Evolutionary conservation across 768 basidiomycete species (phyloP).

Genomic region (Tylopilus vinaceipallidus): DNA sequence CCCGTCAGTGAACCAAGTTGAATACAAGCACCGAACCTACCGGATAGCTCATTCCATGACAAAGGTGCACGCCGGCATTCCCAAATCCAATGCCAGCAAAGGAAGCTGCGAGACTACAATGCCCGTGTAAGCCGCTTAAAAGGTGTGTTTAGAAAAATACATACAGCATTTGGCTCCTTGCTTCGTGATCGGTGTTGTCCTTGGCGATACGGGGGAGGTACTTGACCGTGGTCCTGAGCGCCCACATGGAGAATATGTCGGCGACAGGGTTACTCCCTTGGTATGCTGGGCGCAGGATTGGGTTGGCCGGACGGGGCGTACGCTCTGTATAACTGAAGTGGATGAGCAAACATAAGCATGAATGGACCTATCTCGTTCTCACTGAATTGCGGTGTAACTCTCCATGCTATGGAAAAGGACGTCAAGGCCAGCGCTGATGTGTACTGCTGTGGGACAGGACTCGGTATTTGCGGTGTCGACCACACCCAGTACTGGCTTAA

Average conservation of each 20-base stretch:
- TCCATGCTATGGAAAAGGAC: constrained; percentile 96
- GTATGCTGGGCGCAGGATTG: constrained; percentile 87
- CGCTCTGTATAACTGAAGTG: constrained; percentile 79
- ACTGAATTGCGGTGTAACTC: constrained; percentile 93
- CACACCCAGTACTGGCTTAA: constrained; percentile 87
- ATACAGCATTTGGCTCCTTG: constrained; percentile 89
- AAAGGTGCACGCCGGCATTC: constrained; percentile 89
- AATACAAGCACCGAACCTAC: constrained; percentile 40
- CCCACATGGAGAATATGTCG: constrained; percentile 96
- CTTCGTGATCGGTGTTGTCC: constrained; percentile 75
- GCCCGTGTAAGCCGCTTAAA: not conserved
- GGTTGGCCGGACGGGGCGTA: constrained; percentile 85
- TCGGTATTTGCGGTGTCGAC: constrained; percentile 90
- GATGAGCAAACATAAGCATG: constrained; percentile 4
- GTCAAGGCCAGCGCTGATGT: constrained; percentile 93
- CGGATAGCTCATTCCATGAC: constrained; percentile 88
- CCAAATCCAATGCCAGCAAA: constrained; percentile 96
- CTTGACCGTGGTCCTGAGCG: constrained; percentile 82
- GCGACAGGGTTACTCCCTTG: constrained; percentile 94
- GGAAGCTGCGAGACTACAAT: constrained; percentile 75
- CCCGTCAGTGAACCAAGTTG: not conserved
- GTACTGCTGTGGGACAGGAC: constrained; percentile 86
- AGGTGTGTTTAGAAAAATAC: constrained; percentile 17
- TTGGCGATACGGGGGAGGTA: constrained; percentile 85
- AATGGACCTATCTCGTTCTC: constrained; percentile 25